Evolutionary conservation across 352 stramenopile species (phyloP), one percentile per base, ranked within the genome.

Genomic region (Halophytophthora polymorphica): DNA sequence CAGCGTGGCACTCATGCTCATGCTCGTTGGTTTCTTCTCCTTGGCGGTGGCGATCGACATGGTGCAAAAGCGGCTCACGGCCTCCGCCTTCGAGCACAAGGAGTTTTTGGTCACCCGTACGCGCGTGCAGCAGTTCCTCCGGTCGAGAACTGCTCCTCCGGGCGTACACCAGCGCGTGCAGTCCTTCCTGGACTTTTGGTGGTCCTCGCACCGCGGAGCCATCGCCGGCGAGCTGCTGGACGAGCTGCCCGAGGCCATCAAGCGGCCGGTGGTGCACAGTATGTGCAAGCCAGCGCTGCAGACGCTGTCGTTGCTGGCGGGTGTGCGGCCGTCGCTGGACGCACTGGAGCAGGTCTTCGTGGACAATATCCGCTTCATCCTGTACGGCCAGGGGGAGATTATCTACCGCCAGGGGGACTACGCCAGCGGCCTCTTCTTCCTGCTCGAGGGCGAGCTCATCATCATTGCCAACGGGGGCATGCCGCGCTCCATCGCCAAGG

Each of bases 131-230:
- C 48, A 63, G 23, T 88, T 88, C 37, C 57, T 88, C 15, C 65
- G 60, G 10, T 78, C 66, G 1, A 61, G 80, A 34, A 74, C 60
- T 10, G 73, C 67, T 0, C 73, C 77, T 1, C 1, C 68, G 0
- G 58, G 61, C 1, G 64, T 88, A 36, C 61, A 84, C 19, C 71
- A 78, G 19, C 73, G 73, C 0, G 77, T 81, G 0, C 71, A 81
- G 34, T 69, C 73, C 2, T 88, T 86, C 39, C 45, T 88, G 6
- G 77, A 88, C 22, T 88, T 84, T 56, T 88, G 77, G 77, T 88
- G 77, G 77, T 80, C 65, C 8, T 75, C 66, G 0, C 77, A 88
- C 42, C 71, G 71, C 7, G 77, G 77, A 6, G 73, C 77, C 0
- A 69, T 83, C 17, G 73, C 65, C 8, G 53, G 60, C 3, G 69